Percentiles rank a stretch among this genome's conserved stretches.
These are phyloP conservation scores for Tetragonia tetragonoides DNA, from an alignment of 148 eudicot genomes.

Conservation along the genomic window DNA sequence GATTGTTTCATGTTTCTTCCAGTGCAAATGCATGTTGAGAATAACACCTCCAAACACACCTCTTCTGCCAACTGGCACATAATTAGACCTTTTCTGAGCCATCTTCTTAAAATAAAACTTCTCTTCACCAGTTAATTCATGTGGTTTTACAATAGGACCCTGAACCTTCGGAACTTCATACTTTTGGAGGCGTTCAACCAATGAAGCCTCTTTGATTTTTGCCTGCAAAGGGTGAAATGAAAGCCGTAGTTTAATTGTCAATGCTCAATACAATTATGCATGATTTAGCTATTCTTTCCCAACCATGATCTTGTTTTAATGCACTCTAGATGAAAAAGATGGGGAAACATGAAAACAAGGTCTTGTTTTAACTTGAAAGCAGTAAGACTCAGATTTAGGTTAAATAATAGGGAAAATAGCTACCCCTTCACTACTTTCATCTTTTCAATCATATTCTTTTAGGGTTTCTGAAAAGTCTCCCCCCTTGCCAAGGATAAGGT, in stretches of 20 bases:
- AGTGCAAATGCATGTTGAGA: slow-evolving; percentile 96
- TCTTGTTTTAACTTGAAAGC: background rate
- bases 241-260: background rate
- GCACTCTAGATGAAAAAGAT: background rate
- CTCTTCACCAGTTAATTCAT: slow-evolving; percentile 77
- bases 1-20: slow-evolving; percentile 98
- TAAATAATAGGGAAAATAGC: no score
- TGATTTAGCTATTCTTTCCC: background rate
- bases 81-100: slow-evolving; percentile 90
- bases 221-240: slow-evolving; percentile 47
- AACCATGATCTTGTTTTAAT: background rate
- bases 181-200: slow-evolving; percentile 75
- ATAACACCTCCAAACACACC: slow-evolving; percentile 95
- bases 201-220: slow-evolving; percentile 65
- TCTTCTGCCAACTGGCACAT: slow-evolving; percentile 89
- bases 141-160: slow-evolving; percentile 77
- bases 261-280: background rate
- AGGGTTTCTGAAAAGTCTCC: no score
- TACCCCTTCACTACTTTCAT: no score
- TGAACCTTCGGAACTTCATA: slow-evolving; percentile 76
- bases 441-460: no score
- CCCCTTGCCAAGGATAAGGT: no score
- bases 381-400: background rate
- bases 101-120: slow-evolving; percentile 83
- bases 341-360: background rate